Evolutionary conservation across 164 flowering plant species (phyloP).

Genomic region (Stephania cephalantha): DNA sequence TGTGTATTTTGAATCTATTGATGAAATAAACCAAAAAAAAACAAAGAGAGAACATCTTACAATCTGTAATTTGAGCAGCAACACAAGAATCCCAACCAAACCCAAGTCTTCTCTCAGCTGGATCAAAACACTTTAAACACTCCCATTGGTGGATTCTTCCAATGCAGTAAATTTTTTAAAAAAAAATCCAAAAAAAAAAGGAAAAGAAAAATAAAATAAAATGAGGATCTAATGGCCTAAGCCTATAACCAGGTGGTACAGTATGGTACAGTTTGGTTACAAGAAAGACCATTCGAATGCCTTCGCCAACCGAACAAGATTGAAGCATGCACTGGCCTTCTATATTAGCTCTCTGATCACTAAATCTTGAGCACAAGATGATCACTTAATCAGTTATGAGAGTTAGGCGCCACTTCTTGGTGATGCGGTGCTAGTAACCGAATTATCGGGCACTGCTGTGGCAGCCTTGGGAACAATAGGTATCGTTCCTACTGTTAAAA

Average conservation of each 20-base stretch:
- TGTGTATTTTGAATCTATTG: constrained; percentile 20
- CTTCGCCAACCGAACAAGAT: constrained; percentile 1
- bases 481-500: constrained; percentile 58
- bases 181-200: neutral
- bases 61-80: constrained; percentile 15
- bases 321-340: neutral
- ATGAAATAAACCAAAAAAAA: constrained; percentile 5
- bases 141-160: constrained; percentile 8
- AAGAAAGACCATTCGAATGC: constrained; percentile 1
- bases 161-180: neutral
- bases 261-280: constrained; percentile 24
- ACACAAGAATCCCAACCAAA: constrained; percentile 16
- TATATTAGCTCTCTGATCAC: constrained; percentile 2
- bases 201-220: neutral
- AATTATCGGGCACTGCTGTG: constrained; percentile 16
- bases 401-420: constrained; percentile 1
- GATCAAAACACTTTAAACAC: constrained; percentile 4
- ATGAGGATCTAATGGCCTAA: constrained; percentile 11
- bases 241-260: constrained; percentile 17
- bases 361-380: neutral
- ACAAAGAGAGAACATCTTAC: constrained; percentile 11
- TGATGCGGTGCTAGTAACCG: constrained; percentile 1
- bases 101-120: neutral
- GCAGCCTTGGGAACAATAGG: constrained; percentile 52
- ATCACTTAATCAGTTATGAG: neutral